Conservation (phyloP, 179 eudicot genomes). For the Gypsophila paniculata region DNA sequence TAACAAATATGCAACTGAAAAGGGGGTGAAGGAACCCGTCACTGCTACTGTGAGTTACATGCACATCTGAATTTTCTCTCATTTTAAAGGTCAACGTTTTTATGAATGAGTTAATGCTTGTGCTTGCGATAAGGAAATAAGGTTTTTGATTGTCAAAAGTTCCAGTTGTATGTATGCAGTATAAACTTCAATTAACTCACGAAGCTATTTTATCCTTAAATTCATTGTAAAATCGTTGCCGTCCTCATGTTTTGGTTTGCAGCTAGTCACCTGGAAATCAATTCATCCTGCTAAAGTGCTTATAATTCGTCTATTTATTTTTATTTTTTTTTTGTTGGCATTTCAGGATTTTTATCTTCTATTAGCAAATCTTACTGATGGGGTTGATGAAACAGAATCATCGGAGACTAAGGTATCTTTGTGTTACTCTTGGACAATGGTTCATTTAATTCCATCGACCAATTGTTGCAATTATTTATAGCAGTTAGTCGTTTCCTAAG, state of each 20-base stretch:
- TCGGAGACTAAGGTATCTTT: constrained; percentile 27
- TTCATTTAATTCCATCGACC: background rate
- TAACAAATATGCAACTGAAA: constrained; percentile 30
- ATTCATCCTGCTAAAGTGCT: background rate
- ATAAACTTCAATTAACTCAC: background rate
- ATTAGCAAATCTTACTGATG: constrained; percentile 49
- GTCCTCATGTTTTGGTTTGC: background rate
- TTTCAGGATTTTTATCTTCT: constrained; percentile 70
- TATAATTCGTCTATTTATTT: constrained; percentile 6
- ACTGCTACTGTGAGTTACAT: constrained; percentile 56
- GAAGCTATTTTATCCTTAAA: background rate
- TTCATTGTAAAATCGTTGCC: background rate
- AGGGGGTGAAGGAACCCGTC: constrained; percentile 39
- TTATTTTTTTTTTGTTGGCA: constrained; percentile 11
- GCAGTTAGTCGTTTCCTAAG: background rate
- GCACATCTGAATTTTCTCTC: background rate
- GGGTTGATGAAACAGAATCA: constrained; percentile 31
- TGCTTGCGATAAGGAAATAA: constrained; percentile 2
- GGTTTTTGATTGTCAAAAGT: background rate
- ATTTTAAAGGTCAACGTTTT: background rate
- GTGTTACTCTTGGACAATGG: background rate
- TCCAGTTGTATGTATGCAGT: background rate
- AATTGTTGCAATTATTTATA: background rate
- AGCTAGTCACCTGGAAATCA: background rate
- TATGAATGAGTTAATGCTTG: background rate